phyloP scores from a whole-genome alignment of 1,284 basidiomycete genomes.

The Boletus smithii region DNA sequence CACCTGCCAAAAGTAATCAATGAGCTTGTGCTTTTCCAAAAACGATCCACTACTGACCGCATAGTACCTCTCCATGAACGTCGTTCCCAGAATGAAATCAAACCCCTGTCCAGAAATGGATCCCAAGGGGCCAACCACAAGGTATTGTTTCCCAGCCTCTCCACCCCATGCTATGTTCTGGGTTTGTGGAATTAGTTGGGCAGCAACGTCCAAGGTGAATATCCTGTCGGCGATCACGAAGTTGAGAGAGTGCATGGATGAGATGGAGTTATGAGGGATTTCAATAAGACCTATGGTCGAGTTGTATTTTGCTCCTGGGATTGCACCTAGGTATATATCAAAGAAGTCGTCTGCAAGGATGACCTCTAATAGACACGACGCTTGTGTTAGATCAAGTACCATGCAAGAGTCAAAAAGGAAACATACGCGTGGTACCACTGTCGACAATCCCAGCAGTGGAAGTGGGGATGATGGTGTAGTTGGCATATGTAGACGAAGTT shows the following conservation, averaged over 20 bases:
- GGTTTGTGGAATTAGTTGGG: conserved; percentile 24
- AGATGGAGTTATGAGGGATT: background rate
- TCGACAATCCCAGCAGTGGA: conserved; percentile 20
- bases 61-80: conserved; percentile 32
- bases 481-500: conserved; percentile 20
- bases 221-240: conserved; percentile 16
- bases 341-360: background rate
- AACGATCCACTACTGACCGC: conserved; percentile 8
- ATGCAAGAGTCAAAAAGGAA: background rate
- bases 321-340: background rate
- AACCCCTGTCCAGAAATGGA: conserved; percentile 16
- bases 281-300: background rate
- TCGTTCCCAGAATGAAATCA: conserved; percentile 25
- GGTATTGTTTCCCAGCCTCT: conserved; percentile 17
- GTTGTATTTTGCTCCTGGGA: background rate
- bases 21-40: background rate
- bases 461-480: conserved; percentile 9
- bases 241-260: conserved; percentile 20
- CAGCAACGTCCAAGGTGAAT: conserved; percentile 22
- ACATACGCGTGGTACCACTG: conserved; percentile 21
- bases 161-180: conserved; percentile 22
- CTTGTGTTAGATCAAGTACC: background rate
- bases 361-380: background rate
- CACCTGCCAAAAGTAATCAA: conserved; percentile 13
- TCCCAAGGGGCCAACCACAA: conserved; percentile 12